Conservation (phyloP, 2,329 filamentous ascomycete genomes). For the Calonectria leucothoes region DNA sequence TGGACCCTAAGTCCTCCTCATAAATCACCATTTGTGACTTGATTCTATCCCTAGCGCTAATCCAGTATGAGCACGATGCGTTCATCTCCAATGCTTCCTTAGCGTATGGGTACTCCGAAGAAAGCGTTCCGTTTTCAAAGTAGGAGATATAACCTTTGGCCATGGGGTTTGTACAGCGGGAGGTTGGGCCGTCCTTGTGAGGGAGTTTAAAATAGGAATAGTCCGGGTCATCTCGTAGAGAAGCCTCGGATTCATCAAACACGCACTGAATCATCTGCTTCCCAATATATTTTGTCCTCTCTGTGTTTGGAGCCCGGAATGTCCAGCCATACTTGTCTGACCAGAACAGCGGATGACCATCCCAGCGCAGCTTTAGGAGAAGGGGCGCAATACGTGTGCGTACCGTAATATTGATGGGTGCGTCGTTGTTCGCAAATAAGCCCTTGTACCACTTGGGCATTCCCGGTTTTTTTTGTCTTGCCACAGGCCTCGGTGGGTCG, state of each 20-base stretch:
- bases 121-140: conserved; percentile 89
- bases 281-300: conserved; percentile 73
- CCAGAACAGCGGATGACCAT: conserved; percentile 90
- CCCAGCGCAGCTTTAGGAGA: conserved; percentile 86
- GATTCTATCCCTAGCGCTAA: conserved; percentile 92
- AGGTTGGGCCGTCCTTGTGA: conserved; percentile 91
- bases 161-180: conserved; percentile 87
- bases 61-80: conserved; percentile 98
- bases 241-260: conserved; percentile 78
- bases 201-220: conserved; percentile 91
- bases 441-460: conserved; percentile 98
- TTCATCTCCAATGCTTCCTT: conserved; percentile 99
- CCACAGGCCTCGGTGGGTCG: conserved; percentile 81
- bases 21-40: conserved; percentile 97
- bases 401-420: conserved; percentile 82
- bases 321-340: conserved; percentile 95
- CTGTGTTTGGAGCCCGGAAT: conserved; percentile 76
- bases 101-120: conserved; percentile 89
- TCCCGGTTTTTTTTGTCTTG: conserved; percentile 91
- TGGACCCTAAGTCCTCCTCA: conserved; percentile 66
- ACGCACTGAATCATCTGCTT: conserved; percentile 81
- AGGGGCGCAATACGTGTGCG: conserved; percentile 89
- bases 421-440: conserved; percentile 77
- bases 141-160: conserved; percentile 92
- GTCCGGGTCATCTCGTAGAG: conserved; percentile 73